These are phyloP conservation scores for Gleditsia sinensis DNA, from an alignment of 306 rosid species.

Conservation along the genomic window DNA sequence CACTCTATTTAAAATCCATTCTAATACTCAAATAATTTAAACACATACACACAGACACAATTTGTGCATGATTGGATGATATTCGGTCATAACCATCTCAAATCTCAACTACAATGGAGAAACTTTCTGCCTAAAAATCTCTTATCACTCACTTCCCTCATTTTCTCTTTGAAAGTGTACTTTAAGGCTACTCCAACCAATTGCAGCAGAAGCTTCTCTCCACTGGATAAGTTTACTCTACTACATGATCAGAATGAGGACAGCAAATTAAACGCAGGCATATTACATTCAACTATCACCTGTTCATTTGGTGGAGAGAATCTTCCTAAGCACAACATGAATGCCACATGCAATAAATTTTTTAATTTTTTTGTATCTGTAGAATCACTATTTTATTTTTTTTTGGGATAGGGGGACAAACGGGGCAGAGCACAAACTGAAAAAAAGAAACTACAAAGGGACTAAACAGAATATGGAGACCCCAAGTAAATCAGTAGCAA, in stretches of 20 bases:
- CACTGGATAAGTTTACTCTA: too few species aligned
- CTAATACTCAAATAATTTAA: background rate
- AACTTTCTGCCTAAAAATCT: background rate
- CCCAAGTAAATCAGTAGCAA: too few species aligned
- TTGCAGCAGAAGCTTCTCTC: background rate
- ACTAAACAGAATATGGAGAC: too few species aligned
- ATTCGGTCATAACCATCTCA: background rate
- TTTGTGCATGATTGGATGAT: background rate
- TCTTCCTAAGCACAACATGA: too few species aligned
- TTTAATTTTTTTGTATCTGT: too few species aligned
- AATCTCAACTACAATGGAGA: too few species aligned
- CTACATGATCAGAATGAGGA: background rate
- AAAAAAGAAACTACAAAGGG: too few species aligned
- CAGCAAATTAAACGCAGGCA: background rate
- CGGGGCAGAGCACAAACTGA: too few species aligned
- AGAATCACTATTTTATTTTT: too few species aligned
- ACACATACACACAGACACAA: background rate
- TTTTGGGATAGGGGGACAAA: too few species aligned
- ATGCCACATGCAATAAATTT: too few species aligned
- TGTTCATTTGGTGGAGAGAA: too few species aligned
- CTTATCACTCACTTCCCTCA: background rate
- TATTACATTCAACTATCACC: background rate
- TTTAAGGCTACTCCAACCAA: conserved; percentile 8
- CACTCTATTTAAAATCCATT: background rate
- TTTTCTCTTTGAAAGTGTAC: background rate